These are phyloP conservation scores for Quercus wislizeni DNA, from an alignment of 306 rosid genomes.

Conservation along the genomic window DNA sequence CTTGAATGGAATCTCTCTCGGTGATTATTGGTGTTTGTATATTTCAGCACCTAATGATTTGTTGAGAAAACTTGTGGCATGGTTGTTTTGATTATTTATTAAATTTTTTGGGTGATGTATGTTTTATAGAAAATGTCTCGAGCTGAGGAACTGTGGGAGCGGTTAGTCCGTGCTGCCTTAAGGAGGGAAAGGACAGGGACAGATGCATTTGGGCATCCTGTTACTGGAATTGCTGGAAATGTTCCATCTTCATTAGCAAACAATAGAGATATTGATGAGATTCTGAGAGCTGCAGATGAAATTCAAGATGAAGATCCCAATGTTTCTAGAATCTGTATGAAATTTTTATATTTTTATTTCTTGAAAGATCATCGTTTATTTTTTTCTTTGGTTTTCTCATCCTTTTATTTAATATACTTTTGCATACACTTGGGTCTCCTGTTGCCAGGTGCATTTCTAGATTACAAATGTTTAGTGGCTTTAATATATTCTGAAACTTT, in stretches of 20 bases:
- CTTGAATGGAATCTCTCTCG: neutral
- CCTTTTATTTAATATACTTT: neutral
- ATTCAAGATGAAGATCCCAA: slow-evolving; percentile 88
- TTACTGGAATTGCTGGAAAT: slow-evolving; percentile 73
- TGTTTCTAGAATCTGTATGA: slow-evolving; percentile 75
- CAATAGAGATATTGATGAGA: slow-evolving; percentile 93
- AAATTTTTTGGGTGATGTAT: neutral
- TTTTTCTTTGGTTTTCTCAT: neutral
- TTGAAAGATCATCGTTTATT: neutral
- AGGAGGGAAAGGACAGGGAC: slow-evolving; percentile 75
- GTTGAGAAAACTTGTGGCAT: neutral
- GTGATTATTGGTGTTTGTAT: neutral
- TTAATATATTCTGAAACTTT: neutral
- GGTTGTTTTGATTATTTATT: neutral
- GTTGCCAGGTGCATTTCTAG: neutral
- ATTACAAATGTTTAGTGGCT: neutral
- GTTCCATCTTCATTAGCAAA: slow-evolving; percentile 92
- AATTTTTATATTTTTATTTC: neutral
- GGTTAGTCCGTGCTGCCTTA: slow-evolving; percentile 78
- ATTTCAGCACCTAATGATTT: neutral
- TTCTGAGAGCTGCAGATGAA: slow-evolving; percentile 92
- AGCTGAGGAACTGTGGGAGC: slow-evolving; percentile 86
- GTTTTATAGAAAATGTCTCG: slow-evolving; percentile 57
- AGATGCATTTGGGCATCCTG: slow-evolving; percentile 65
- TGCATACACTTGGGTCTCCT: neutral